Conservation (phyloP, 805 yeast genomes). For the Komagataella kurtzmanii region DNA sequence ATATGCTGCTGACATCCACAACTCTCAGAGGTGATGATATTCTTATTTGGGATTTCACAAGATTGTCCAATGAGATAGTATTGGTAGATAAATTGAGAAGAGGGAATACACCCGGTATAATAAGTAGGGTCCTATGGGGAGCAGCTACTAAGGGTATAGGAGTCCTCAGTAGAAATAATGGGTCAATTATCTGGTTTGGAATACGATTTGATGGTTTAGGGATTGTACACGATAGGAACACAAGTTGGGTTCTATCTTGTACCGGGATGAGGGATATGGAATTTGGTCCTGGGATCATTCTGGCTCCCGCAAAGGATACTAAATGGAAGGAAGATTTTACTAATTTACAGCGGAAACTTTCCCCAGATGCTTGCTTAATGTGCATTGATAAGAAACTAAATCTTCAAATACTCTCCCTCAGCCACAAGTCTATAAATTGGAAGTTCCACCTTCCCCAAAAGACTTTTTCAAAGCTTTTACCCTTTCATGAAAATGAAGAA, state of each 20-base stretch:
- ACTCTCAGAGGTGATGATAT: conserved; percentile 48
- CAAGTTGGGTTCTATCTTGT: conserved; percentile 34
- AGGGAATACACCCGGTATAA: conserved; percentile 48
- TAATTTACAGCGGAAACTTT: not conserved
- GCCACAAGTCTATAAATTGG: conserved; percentile 6
- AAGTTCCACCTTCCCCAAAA: conserved; percentile 4
- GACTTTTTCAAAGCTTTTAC: not conserved
- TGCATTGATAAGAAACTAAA: not conserved
- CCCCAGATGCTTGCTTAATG: not conserved
- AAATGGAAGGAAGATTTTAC: not conserved
- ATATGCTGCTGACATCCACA: conserved; percentile 38
- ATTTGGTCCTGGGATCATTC: conserved; percentile 15
- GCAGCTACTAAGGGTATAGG: conserved; percentile 29
- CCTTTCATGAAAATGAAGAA: not conserved
- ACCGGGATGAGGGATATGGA: conserved; percentile 10
- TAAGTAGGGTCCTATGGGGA: conserved; percentile 41
- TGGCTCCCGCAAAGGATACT: conserved; percentile 10
- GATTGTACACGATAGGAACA: conserved; percentile 5
- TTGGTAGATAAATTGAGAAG: conserved; percentile 44
- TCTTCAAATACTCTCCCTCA: not conserved
- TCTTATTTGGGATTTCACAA: conserved; percentile 50
- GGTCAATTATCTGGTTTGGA: conserved; percentile 52
- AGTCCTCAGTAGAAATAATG: conserved; percentile 36
- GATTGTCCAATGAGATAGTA: conserved; percentile 33
- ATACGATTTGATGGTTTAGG: conserved; percentile 19